phyloP scores from a whole-genome alignment of 768 basidiomycete genomes.

The Mycena amicta region DNA sequence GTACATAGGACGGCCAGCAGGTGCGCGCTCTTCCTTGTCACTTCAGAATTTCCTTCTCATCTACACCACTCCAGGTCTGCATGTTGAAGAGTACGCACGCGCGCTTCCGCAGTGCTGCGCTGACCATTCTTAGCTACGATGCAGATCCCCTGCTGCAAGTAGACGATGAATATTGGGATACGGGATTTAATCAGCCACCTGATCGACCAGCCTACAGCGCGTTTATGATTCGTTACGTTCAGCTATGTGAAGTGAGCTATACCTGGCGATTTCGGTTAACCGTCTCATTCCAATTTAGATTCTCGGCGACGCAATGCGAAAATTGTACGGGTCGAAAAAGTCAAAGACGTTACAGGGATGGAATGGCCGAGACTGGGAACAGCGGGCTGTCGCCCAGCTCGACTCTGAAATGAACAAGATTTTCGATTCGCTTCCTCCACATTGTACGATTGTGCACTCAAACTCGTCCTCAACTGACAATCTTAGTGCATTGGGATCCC shows the following conservation, averaged over 20 bases:
- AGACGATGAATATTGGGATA: constrained; percentile 59
- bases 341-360: constrained; percentile 36
- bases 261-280: constrained; percentile 11
- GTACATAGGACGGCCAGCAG: constrained; percentile 49
- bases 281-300: constrained; percentile 7
- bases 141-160: constrained; percentile 53
- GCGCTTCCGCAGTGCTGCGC: neutral
- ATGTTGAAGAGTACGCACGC: constrained; percentile 50
- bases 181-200: constrained; percentile 50
- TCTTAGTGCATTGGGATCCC: constrained; percentile 39
- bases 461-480: neutral
- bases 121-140: constrained; percentile 43
- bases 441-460: constrained; percentile 30
- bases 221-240: constrained; percentile 40
- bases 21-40: neutral
- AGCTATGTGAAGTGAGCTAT: constrained; percentile 41
- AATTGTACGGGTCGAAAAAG: constrained; percentile 35
- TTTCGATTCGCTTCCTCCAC: constrained; percentile 50
- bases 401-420: constrained; percentile 55
- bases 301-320: constrained; percentile 12
- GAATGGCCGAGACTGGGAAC: constrained; percentile 41
- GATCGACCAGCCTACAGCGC: constrained; percentile 39
- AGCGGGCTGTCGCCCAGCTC: constrained; percentile 48
- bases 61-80: constrained; percentile 38
- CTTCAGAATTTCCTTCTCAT: neutral